Conservation (phyloP, 345 rosid species). For the Aurinia saxatilis region DNA sequence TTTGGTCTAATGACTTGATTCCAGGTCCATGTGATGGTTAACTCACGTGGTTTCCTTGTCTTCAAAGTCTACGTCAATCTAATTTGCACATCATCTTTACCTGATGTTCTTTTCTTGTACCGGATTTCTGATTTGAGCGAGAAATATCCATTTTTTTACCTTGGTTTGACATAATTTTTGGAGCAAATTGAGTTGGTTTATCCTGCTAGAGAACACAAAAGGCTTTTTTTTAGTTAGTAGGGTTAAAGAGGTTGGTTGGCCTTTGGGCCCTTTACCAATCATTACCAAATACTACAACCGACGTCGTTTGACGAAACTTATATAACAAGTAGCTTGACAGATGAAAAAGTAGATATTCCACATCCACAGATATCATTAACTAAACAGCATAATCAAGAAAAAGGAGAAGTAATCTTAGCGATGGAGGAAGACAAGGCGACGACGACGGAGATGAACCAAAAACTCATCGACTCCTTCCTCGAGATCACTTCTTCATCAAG, state of each 20-base stretch:
- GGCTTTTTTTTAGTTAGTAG: no score
- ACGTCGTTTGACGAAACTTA: background rate
- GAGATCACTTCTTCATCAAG: slow-evolving; percentile 83
- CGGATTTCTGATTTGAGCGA: no score
- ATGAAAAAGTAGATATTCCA: background rate
- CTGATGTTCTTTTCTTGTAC: no score
- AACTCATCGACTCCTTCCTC: slow-evolving; percentile 54
- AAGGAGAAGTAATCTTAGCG: background rate
- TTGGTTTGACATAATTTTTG: no score
- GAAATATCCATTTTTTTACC: no score
- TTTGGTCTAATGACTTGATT: no score
- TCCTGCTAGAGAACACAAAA: no score
- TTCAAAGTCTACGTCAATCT: no score
- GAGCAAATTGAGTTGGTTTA: no score
- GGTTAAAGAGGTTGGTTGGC: background rate
- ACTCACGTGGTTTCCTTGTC: no score
- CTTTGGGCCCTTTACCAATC: background rate
- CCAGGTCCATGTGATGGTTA: no score
- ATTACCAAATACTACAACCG: background rate
- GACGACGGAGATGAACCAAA: slow-evolving; percentile 14
- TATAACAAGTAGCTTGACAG: background rate
- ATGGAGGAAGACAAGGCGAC: slow-evolving; percentile 24
- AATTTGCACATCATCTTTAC: no score
- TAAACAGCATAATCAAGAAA: background rate
- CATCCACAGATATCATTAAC: background rate